These are phyloP conservation scores for Trichoderma koningii DNA, from an alignment of 2,329 filamentous ascomycete genomes.

Conservation along the genomic window DNA sequence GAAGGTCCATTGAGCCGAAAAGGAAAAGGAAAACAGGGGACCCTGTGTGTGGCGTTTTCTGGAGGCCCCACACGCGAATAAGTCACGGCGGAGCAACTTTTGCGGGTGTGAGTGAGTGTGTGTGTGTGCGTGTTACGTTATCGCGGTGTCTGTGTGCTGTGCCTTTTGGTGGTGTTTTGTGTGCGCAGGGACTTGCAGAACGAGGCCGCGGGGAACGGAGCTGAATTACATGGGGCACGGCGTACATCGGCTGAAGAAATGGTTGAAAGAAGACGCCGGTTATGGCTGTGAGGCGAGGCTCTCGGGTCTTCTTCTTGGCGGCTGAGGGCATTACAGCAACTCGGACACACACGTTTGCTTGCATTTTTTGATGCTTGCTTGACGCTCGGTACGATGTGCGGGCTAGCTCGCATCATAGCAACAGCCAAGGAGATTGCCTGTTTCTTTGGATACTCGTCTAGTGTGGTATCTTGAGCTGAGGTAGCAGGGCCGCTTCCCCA, in stretches of 20 bases:
- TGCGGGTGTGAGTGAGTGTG: background rate
- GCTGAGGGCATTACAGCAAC: background rate
- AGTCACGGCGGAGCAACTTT: constrained; percentile 9
- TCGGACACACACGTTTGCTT: background rate
- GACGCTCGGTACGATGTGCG: background rate
- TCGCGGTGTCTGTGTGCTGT: background rate
- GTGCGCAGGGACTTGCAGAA: background rate
- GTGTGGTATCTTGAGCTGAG: no score
- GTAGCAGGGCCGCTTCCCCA: constrained; percentile 8
- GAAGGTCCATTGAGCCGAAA: constrained; percentile 9
- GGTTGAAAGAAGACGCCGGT: constrained; percentile 11
- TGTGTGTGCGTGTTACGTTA: background rate
- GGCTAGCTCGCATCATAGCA: background rate
- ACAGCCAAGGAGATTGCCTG: no score
- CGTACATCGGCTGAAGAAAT: background rate
- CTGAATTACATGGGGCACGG: background rate
- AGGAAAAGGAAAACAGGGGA: background rate
- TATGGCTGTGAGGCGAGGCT: constrained; percentile 7
- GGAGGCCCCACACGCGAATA: background rate
- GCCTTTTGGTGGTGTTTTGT: background rate
- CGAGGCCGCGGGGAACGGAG: background rate
- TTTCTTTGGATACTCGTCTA: no score
- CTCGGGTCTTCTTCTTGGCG: background rate
- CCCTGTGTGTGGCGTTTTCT: constrained; percentile 15
- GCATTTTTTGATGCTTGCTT: background rate